These are phyloP conservation scores for Clavispora fructus DNA, from an alignment of 805 yeast species.

Conservation along the genomic window DNA sequence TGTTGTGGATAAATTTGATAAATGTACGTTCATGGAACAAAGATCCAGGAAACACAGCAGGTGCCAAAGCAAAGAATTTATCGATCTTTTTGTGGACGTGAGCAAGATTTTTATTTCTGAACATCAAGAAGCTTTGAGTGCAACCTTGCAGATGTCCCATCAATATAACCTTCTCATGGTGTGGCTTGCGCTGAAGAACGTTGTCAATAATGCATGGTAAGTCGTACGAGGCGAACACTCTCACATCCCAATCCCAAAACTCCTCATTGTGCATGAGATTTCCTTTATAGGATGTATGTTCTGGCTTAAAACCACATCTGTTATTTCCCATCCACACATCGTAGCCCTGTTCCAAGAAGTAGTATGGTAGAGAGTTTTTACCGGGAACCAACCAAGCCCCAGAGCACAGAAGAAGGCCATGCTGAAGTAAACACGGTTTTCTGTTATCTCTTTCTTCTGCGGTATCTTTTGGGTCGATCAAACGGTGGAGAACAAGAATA, in stretches of 20 bases:
- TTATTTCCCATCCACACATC: slow-evolving; percentile 94
- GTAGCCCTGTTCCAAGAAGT: slow-evolving; percentile 50
- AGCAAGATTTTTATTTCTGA: slow-evolving; percentile 38
- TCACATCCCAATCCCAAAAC: slow-evolving; percentile 93
- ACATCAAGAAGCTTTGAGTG: slow-evolving; percentile 70
- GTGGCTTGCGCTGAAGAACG: slow-evolving; percentile 42
- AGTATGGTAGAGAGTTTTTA: slow-evolving; percentile 63
- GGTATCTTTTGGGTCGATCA: slow-evolving; percentile 45
- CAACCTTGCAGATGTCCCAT: slow-evolving; percentile 94
- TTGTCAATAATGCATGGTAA: slow-evolving; percentile 66
- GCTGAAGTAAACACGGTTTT: slow-evolving; percentile 71
- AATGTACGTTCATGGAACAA: slow-evolving; percentile 59
- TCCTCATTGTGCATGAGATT: slow-evolving; percentile 36
- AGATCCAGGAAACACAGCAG: slow-evolving; percentile 87
- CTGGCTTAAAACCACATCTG: slow-evolving; percentile 77
- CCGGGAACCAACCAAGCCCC: slow-evolving; percentile 88
- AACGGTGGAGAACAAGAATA: slow-evolving; percentile 57
- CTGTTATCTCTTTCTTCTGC: slow-evolving; percentile 24
- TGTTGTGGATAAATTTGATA: slow-evolving; percentile 54
- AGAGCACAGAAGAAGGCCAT: slow-evolving; percentile 83
- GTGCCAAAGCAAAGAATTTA: slow-evolving; percentile 74
- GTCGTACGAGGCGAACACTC: slow-evolving; percentile 77
- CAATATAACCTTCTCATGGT: slow-evolving; percentile 47
- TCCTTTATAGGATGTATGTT: slow-evolving; percentile 41
- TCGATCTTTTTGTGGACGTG: slow-evolving; percentile 51